Evolutionary conservation across 2,329 filamentous ascomycete genomes (phyloP).

Genomic region (Malbranchea cinnamomea): DNA sequence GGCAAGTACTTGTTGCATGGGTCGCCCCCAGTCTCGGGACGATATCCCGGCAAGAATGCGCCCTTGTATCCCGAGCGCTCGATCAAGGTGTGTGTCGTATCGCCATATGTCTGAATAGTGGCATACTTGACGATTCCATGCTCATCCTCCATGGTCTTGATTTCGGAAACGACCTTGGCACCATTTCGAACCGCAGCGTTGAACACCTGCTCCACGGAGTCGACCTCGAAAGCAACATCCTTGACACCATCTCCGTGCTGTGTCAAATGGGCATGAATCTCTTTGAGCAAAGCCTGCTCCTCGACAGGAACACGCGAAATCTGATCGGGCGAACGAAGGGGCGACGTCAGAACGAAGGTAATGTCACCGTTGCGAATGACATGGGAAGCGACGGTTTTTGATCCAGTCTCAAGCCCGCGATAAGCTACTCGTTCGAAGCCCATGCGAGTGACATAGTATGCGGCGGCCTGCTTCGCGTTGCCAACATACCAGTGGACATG

Average conservation of each 20-base stretch:
- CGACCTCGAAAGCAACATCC: slow-evolving; percentile 89
- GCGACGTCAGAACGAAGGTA: slow-evolving; percentile 29
- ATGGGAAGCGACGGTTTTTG: slow-evolving; percentile 65
- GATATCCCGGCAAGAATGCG: slow-evolving; percentile 71
- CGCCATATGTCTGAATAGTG: slow-evolving; percentile 80
- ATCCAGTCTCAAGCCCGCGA: slow-evolving; percentile 75
- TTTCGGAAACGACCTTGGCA: slow-evolving; percentile 25
- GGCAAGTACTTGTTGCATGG: slow-evolving; percentile 40
- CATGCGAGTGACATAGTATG: slow-evolving; percentile 77
- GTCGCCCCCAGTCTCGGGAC: slow-evolving; percentile 36
- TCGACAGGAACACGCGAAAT: slow-evolving; percentile 38
- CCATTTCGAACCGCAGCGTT: slow-evolving; percentile 47
- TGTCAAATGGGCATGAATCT: slow-evolving; percentile 72
- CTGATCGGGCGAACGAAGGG: slow-evolving; percentile 47
- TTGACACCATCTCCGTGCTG: slow-evolving; percentile 87
- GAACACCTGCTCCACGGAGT: slow-evolving; percentile 72
- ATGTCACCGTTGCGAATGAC: slow-evolving; percentile 38
- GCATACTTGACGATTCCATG: slow-evolving; percentile 56
- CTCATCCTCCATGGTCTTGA: slow-evolving; percentile 45
- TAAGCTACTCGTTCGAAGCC: slow-evolving; percentile 76
- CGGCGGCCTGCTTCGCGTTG: slow-evolving; percentile 88
- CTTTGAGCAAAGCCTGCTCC: slow-evolving; percentile 50
- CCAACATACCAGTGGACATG: slow-evolving; percentile 94
- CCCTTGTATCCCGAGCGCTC: slow-evolving; percentile 56
- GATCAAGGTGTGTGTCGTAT: slow-evolving; percentile 88